phyloP scores from a whole-genome alignment of 371 early-diverging fungal genomes.

The Syncephalis plumigaleata region DNA sequence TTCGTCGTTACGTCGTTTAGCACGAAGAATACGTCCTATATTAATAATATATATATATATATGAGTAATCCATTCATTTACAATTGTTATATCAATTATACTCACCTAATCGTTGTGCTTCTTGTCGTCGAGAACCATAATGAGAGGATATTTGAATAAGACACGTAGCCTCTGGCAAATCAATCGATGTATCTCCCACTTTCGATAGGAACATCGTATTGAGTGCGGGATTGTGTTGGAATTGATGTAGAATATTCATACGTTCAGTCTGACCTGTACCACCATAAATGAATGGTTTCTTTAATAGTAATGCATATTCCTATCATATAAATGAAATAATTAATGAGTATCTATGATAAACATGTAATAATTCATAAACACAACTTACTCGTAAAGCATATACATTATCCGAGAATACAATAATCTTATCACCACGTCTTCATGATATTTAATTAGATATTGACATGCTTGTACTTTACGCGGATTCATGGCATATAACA shows the following conservation, averaged over 20 bases:
- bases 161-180: conserved; percentile 99
- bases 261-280: conserved; percentile 93
- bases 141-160: conserved; percentile 98
- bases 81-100: background rate
- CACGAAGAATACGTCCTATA: conserved; percentile 82
- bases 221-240: conserved; percentile 84
- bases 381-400: conserved; percentile 53
- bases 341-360: background rate
- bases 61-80: background rate
- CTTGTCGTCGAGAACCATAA: conserved; percentile 98
- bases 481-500: conserved; percentile 97
- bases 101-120: conserved; percentile 93
- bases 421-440: conserved; percentile 97
- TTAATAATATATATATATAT: conserved; percentile 2
- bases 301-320: conserved; percentile 83
- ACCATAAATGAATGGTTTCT: conserved; percentile 94
- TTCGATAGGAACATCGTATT: conserved; percentile 98
- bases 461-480: conserved; percentile 97
- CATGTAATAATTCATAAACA: background rate
- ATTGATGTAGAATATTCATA: conserved; percentile 87
- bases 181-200: conserved; percentile 98
- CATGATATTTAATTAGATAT: conserved; percentile 92
- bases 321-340: conserved; percentile 9
- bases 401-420: conserved; percentile 99
- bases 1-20: conserved; percentile 93